Evolutionary conservation across 1,284 basidiomycete genomes (phyloP).

Genomic region (Xerocomus cyaneibrunnescens): DNA sequence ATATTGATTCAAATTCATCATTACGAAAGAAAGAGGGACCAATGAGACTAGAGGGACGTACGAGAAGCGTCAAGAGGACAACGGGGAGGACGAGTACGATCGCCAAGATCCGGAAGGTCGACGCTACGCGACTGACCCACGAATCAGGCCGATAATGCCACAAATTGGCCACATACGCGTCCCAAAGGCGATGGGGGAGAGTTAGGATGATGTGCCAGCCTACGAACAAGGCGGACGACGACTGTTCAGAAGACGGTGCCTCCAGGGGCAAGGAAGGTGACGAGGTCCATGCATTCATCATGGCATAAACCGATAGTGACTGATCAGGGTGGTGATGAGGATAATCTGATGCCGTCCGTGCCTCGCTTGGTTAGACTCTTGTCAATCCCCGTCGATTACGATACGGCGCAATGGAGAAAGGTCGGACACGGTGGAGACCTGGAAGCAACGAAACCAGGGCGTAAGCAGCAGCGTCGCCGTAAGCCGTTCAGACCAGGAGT

Average conservation of each 20-base stretch:
- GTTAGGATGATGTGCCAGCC: conserved; percentile 11
- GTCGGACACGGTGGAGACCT: conserved; percentile 8
- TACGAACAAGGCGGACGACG: conserved; percentile 5
- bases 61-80: conserved; percentile 62
- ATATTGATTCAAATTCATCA: conserved; percentile 4
- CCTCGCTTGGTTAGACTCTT: conserved; percentile 7
- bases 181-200: conserved; percentile 43
- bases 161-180: conserved; percentile 57
- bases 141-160: conserved; percentile 61
- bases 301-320: conserved; percentile 11
- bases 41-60: conserved; percentile 36
- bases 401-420: conserved; percentile 24
- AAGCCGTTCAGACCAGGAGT: conserved; percentile 1
- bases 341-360: not conserved
- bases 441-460: not conserved
- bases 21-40: conserved; percentile 18
- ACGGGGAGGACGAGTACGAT: conserved; percentile 63
- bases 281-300: conserved; percentile 7
- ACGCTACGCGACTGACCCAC: conserved; percentile 68
- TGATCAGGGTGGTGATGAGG: conserved; percentile 1
- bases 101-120: conserved; percentile 62
- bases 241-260: not conserved
- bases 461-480: conserved; percentile 13
- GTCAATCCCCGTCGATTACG: conserved; percentile 22
- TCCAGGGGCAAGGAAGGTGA: conserved; percentile 9